Evolutionary conservation across 2,329 filamentous ascomycete genomes (phyloP), one percentile per base, ranked within the genome.

Genomic region (Delphinella strobiligena): DNA sequence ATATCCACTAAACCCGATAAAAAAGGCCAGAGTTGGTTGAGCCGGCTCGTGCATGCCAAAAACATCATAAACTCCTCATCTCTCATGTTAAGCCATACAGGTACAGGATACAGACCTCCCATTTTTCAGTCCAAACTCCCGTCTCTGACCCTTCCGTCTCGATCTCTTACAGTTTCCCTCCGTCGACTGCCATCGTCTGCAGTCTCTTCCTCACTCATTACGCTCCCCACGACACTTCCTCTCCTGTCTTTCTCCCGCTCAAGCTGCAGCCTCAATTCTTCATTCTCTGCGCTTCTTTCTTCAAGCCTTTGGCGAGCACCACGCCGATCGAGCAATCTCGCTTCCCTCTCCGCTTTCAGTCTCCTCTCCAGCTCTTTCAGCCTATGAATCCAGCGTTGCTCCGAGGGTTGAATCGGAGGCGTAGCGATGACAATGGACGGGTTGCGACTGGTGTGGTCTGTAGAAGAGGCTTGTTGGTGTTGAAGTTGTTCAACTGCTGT

Each of bases 281-380:
- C 73, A 54, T 86, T 86, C 63, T 87, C 80, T 39, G 72, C 66
- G 54, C 79, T 74, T n/a, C 81, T 72, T 45, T 87, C 82, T 43
- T 86, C 80, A 0, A 94, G 63, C 38, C 89, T 69, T 63, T 87
- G 82, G 40, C 84, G 68, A 19, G 89, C 89, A 17, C 86, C 87
- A 35, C 74, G 81, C 3, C 91, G 76, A 61, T 98, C 91, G 42
- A 93, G 67, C 38, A 93, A 67, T 33, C 91, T 68, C 1, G 80
- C 87, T 60, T 96, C 91, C 11, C 91, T 69, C 63, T 98, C 91
- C 34, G 83, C 79, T 59, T 94, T 93, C 14, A 98, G 68, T 50
- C 93, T 77, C 48, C 80, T 74, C 66, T 98, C 91, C 49, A 96
- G 67, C 55, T 96, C 88, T 42, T 85, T 78, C 24, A 96, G 68